Base-by-base conservation (phyloP, 139 green algal species). In the Chlamydomonas sp. region DNA sequence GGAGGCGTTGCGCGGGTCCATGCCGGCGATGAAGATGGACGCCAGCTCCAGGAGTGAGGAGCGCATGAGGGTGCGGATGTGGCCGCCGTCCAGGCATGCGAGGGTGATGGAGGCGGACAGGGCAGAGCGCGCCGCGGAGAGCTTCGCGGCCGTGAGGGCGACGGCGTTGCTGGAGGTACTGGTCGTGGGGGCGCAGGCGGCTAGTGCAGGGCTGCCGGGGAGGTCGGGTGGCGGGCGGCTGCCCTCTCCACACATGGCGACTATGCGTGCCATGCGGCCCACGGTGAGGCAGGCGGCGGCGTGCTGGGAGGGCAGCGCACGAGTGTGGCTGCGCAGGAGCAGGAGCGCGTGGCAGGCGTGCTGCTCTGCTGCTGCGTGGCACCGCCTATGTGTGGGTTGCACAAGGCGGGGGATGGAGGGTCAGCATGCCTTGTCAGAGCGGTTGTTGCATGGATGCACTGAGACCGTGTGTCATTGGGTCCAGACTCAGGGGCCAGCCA, bases 21-120 rank as follows among this genome's bases (percentile, higher is more conserved):
- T 3, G 0, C 79, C 79, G 0, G 83, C 88, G 1, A 85, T 67
- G 61, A 85, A 81, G 18, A 87, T 88, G 63, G 69, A 84, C 1
- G 61, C 88, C 77, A 90, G 77, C 90, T 93, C 90, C n/a, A 93
- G 88, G 57, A 93, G 88, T 12, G 84, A 84, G 2, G 62, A 69
- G 1, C 88, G 87, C 90, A 89, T 89, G 2, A 91, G 2, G 58
- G 16, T 9, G 9, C 83, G 71, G 63, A 84, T 62, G 78, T 91
- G 88, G 49, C 88, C 88, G 3, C 83, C 88, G 72, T 91, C 88
- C 71, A 91, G 63, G 77, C 67, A 77, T 1, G 78, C 77, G 5
- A 91, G 62, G 2, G 73, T 86, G 9, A 91, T 73, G 58, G 69
- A 17, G 60, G 82, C 71, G 14, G 15, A 73, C 63, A 90, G 72